Conservation (phyloP, 2,329 filamentous ascomycete genomes). For the Neofusicoccum ribis region DNA sequence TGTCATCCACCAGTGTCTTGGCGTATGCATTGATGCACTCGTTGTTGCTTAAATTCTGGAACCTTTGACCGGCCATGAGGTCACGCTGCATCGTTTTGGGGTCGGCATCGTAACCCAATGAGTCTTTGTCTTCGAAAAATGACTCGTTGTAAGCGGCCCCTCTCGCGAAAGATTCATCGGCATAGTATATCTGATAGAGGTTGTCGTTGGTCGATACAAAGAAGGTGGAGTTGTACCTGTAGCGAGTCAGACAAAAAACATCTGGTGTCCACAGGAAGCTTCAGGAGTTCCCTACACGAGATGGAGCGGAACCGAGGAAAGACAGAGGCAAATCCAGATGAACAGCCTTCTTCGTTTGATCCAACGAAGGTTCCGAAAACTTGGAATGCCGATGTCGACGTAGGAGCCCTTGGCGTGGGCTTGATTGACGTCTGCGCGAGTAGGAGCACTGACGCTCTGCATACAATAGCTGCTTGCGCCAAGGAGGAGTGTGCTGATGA, state of each 20-base stretch:
- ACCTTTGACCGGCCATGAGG: not conserved
- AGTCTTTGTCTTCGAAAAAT: not conserved
- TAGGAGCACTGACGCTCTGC: slow-evolving; percentile 54
- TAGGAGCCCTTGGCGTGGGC: slow-evolving; percentile 40
- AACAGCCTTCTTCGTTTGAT: not conserved
- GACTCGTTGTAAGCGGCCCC: not conserved
- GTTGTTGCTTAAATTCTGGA: slow-evolving; percentile 1
- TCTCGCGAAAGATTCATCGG: not conserved
- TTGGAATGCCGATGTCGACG: not conserved
- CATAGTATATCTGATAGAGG: not conserved
- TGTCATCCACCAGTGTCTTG: not conserved
- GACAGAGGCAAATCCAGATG: not conserved
- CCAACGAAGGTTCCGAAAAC: not conserved
- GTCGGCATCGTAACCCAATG: not conserved
- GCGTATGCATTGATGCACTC: not conserved
- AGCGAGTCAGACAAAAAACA: not conserved
- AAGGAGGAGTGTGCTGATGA: slow-evolving; percentile 47
- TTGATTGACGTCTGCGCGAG: slow-evolving; percentile 49
- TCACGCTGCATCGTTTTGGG: not conserved
- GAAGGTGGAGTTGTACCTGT: slow-evolving; percentile 4
- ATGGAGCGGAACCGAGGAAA: slow-evolving; percentile 1
- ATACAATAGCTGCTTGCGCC: slow-evolving; percentile 54
- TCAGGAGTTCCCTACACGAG: not conserved
- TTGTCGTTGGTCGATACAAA: not conserved
- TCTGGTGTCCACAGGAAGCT: too few relatives aligned